Evolutionary conservation across 116 monocot species (phyloP).

Genomic region (Trichopus zeylanicus): DNA sequence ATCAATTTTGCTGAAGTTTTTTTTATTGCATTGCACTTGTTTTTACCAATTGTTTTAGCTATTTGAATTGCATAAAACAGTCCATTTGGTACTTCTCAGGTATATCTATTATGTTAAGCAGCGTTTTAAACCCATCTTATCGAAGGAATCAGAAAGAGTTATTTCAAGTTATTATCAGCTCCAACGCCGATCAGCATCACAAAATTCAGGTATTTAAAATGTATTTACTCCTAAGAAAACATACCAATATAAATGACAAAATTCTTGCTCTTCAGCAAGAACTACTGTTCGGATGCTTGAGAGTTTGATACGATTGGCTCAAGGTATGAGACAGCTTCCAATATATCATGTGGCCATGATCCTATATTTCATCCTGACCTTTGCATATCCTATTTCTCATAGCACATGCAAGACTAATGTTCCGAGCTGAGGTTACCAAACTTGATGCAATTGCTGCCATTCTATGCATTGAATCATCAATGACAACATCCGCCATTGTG

Average conservation of each 20-base stretch:
- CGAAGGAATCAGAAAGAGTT: constrained; percentile 79
- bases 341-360: neutral
- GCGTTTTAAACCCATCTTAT: constrained; percentile 67
- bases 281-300: constrained; percentile 98
- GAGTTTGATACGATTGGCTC: constrained; percentile 90
- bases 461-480: constrained; percentile 93
- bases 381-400: constrained; percentile 2
- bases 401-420: constrained; percentile 99
- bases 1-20: too few species aligned
- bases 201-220: constrained; percentile 69
- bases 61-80: neutral
- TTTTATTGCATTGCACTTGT: neutral
- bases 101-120: constrained; percentile 92
- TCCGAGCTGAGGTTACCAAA: constrained; percentile 71
- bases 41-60: neutral
- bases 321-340: constrained; percentile 46
- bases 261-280: constrained; percentile 48
- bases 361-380: neutral
- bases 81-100: constrained; percentile 30
- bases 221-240: neutral
- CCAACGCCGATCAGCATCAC: constrained; percentile 77
- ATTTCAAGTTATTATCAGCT: constrained; percentile 98
- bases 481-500: constrained; percentile 91
- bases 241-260: neutral
- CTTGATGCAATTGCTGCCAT: constrained; percentile 93